A percentile compares a stretch with the other conserved stretches of the same genome.
phyloP scores from a whole-genome alignment of 2,329 filamentous ascomycete genomes.

The Fusarium nelsonii region DNA sequence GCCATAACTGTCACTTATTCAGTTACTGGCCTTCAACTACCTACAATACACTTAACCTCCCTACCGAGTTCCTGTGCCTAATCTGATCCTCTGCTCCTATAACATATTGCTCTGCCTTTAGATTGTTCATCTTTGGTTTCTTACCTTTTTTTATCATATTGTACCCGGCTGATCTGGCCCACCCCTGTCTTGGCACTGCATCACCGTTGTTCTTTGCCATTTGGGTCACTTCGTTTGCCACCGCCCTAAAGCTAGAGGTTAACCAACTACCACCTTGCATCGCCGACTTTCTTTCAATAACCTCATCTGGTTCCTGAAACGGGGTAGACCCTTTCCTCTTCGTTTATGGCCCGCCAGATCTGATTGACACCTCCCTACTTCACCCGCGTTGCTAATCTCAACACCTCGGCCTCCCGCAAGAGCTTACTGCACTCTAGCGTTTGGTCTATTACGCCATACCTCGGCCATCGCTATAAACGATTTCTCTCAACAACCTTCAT shows the following conservation, averaged over 20 bases:
- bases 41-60: background rate
- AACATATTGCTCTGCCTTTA: constrained; percentile 2
- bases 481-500: constrained; percentile 51
- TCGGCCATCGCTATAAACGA: constrained; percentile 9
- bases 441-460: constrained; percentile 6
- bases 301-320: constrained; percentile 23
- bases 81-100: background rate
- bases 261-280: constrained; percentile 33
- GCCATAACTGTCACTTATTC: background rate
- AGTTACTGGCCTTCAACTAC: background rate
- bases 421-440: constrained; percentile 13
- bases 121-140: background rate
- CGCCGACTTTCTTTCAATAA: constrained; percentile 12
- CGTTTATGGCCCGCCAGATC: background rate
- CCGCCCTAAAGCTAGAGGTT: constrained; percentile 30
- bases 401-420: constrained; percentile 1
- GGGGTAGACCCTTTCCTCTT: constrained; percentile 2
- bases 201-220: constrained; percentile 31
- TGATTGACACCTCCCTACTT: background rate
- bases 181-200: constrained; percentile 29
- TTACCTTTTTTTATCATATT: constrained; percentile 2
- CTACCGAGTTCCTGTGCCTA: background rate
- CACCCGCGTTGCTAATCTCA: constrained; percentile 7
- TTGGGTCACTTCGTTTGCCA: constrained; percentile 37
- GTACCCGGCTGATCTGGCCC: constrained; percentile 8